Evolutionary conservation across 805 yeast species (phyloP).

Genomic region (Limtongia smithiae): DNA sequence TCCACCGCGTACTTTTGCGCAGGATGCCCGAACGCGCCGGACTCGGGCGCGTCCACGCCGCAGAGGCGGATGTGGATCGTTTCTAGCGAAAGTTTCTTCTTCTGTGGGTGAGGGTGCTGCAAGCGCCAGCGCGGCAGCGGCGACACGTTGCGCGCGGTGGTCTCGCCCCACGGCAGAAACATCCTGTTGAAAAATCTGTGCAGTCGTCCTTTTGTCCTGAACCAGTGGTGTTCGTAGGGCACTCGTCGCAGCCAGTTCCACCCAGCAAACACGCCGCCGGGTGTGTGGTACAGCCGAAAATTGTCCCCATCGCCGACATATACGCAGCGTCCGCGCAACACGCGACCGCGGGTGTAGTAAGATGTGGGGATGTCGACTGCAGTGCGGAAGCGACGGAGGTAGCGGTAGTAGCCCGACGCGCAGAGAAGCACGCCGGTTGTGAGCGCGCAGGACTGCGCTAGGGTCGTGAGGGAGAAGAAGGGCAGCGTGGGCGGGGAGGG

Average conservation of each 20-base stretch:
- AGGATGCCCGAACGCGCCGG: slow-evolving; percentile 90
- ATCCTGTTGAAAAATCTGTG: background rate
- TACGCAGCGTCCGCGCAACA: slow-evolving; percentile 29
- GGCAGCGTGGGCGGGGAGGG: no score
- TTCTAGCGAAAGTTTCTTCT: slow-evolving; percentile 45
- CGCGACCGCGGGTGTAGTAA: background rate
- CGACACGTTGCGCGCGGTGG: background rate
- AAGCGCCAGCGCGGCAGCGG: background rate
- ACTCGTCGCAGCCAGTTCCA: slow-evolving; percentile 86
- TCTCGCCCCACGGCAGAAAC: background rate
- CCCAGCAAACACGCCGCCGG: slow-evolving; percentile 83
- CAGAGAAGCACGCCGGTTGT: slow-evolving; percentile 4
- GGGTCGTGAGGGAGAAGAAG: background rate
- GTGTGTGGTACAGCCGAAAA: slow-evolving; percentile 86
- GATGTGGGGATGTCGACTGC: slow-evolving; percentile 23
- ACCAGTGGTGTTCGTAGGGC: slow-evolving; percentile 43
- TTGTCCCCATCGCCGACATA: slow-evolving; percentile 53
- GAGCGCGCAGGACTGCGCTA: background rate
- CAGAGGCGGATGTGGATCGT: slow-evolving; percentile 80
- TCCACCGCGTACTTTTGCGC: slow-evolving; percentile 86
- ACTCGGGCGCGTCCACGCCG: slow-evolving; percentile 96
- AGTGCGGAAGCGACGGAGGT: slow-evolving; percentile 22
- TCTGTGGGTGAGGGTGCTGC: background rate
- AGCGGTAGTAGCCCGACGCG: slow-evolving; percentile 7
- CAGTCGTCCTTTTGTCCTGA: background rate